Evolutionary conservation across 2,329 filamentous ascomycete species (phyloP), one percentile per base, ranked within the genome.

Genomic region (Akanthomyces lecanii): DNA sequence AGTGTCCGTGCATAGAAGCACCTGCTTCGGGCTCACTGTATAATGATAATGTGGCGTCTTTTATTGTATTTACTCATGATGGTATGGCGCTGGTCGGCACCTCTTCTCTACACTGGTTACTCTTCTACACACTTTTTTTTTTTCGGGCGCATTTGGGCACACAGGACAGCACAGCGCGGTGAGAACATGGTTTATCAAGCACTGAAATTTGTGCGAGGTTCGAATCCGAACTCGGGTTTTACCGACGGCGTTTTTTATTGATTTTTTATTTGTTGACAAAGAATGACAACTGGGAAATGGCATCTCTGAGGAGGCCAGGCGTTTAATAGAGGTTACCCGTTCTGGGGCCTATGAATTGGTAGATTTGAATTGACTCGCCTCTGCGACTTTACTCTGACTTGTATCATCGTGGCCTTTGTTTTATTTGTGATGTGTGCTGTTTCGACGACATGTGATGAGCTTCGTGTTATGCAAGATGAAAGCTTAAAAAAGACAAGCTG

Each of bases 1-100:
- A 68, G 65, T 53, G 12, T 65, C 33, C 45, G 55, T 23, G 50
- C 16, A 63, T 63, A 48, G 1, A 21, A 59, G 48, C 40, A 28
- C 21, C 36, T 28, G 21, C 25, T 18, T 18, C 28, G 45, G 38
- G 1, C 5, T 21, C 40, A 30, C 57, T 51, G 25, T 53, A 52
- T 36, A 16, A 62, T 50, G 23, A 36, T 42, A 5, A 40, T 36
- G 42, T 40, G 12, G 23, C 52, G 45, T 42, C 8, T 54, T 36
- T 55, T 25, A 12, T 45, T 23, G 11, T 52, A 33, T 51, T 21
- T 18, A 44, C 57, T 57, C 36, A 57, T 45, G 38, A 45, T 25
- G 38, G 45, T 33, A 48, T 48, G 44, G 61, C 53, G 45, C 36
- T 47, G 23, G 48, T 10, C 16, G 44, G 33, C 28, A 50, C 42